Conservation (phyloP, 352 stramenopile species). For the Pythium phragmiticola region DNA sequence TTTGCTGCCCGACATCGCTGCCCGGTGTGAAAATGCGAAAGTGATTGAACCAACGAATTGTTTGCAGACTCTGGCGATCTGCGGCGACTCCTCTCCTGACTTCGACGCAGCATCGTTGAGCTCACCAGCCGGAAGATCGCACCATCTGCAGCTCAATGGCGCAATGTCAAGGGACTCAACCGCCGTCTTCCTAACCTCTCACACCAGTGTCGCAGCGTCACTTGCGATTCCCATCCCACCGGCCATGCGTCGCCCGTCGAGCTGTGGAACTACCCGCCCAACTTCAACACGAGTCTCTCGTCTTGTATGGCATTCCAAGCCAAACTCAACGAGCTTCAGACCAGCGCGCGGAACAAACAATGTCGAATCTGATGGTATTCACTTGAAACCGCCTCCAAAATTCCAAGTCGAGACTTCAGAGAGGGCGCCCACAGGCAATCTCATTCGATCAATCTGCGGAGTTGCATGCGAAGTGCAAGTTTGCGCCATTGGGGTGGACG, state of each 20-base stretch:
- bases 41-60: conserved; percentile 20
- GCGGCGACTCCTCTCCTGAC: conserved; percentile 48
- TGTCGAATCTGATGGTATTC: not conserved
- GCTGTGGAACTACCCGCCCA: not conserved
- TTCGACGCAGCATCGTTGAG: conserved; percentile 33
- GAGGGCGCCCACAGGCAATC: not conserved
- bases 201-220: conserved; percentile 2
- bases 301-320: not conserved
- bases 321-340: not conserved
- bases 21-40: not conserved
- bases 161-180: not conserved
- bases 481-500: not conserved
- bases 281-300: not conserved
- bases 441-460: conserved; percentile 5
- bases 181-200: not conserved
- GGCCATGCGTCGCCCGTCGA: not conserved
- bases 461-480: conserved; percentile 10
- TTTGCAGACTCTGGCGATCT: conserved; percentile 40
- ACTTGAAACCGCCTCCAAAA: not conserved
- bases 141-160: not conserved
- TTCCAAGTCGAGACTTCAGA: too few species aligned
- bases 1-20: conserved; percentile 8
- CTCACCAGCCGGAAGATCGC: conserved; percentile 30
- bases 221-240: not conserved
- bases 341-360: not conserved